Conservation (phyloP, 768 basidiomycete species). For the Butyriboletus loyo region DNA sequence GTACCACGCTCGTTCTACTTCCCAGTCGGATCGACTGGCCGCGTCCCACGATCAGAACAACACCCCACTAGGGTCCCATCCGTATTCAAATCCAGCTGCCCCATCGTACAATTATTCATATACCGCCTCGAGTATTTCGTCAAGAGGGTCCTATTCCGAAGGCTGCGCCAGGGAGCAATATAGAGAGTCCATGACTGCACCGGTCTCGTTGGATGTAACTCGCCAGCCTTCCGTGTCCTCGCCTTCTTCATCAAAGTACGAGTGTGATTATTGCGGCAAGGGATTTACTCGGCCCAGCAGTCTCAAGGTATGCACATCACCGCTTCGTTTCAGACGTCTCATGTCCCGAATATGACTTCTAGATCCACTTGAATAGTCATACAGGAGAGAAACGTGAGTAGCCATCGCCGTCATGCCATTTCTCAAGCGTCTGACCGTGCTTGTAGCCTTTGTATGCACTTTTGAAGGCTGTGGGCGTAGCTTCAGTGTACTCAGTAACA, state of each 20-base stretch:
- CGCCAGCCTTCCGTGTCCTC: slow-evolving; percentile 19
- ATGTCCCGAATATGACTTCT: slow-evolving; percentile 11
- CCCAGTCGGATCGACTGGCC: slow-evolving; percentile 25
- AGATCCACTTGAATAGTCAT: slow-evolving; percentile 86
- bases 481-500: slow-evolving; percentile 86
- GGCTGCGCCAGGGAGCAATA: slow-evolving; percentile 13
- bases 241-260: slow-evolving; percentile 55
- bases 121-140: slow-evolving; percentile 11
- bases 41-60: slow-evolving; percentile 29
- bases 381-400: slow-evolving; percentile 81
- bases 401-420: not conserved
- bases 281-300: slow-evolving; percentile 82
- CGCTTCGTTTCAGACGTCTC: not conserved
- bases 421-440: slow-evolving; percentile 9
- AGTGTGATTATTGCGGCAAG: slow-evolving; percentile 76
- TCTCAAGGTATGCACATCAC: slow-evolving; percentile 53
- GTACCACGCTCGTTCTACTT: slow-evolving; percentile 27
- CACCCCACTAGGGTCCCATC: slow-evolving; percentile 21
- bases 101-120: slow-evolving; percentile 20
- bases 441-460: slow-evolving; percentile 70
- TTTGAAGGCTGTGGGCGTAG: slow-evolving; percentile 73
- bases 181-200: slow-evolving; percentile 11
- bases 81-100: slow-evolving; percentile 22
- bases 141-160: slow-evolving; percentile 25
- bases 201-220: slow-evolving; percentile 10